Evolutionary conservation across 2,329 filamentous ascomycete genomes (phyloP).

Genomic region (Talaromyces verruculosus): DNA sequence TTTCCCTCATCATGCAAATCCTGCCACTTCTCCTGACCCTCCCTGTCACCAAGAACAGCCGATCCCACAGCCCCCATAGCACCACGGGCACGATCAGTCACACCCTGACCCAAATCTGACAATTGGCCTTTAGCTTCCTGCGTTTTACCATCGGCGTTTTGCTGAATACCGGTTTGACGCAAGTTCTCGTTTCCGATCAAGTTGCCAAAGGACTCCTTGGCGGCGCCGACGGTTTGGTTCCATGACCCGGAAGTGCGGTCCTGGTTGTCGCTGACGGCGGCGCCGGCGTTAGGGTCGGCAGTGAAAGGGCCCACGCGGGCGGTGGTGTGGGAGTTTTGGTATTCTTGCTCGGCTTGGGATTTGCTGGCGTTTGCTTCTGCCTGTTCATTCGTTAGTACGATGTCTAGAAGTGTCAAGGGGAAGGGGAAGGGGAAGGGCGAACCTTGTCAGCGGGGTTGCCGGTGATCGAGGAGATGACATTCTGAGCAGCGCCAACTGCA

Average conservation of each 20-base stretch:
- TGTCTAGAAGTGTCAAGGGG: too few species aligned
- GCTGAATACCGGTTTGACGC: constrained; percentile 70
- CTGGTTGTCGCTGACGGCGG: constrained; percentile 68
- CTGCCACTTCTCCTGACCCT: constrained; percentile 65
- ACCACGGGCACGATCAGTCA: constrained; percentile 67
- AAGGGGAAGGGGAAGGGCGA: constrained; percentile 20
- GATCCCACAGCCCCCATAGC: constrained; percentile 69
- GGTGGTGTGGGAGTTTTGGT: constrained; percentile 72
- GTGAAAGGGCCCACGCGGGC: constrained; percentile 72
- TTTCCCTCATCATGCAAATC: constrained; percentile 77
- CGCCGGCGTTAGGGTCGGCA: constrained; percentile 65
- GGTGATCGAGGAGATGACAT: constrained; percentile 68
- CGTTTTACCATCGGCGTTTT: constrained; percentile 76
- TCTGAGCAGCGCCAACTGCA: constrained; percentile 71
- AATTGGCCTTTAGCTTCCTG: constrained; percentile 83
- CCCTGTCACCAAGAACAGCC: constrained; percentile 68
- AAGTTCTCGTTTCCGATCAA: constrained; percentile 72
- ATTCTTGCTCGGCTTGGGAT: constrained; percentile 63
- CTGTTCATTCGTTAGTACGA: constrained; percentile 31
- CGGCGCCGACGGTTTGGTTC: constrained; percentile 86
- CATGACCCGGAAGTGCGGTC: constrained; percentile 71
- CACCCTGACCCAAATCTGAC: constrained; percentile 68
- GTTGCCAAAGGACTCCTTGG: constrained; percentile 78
- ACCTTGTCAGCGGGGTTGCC: constrained; percentile 69
- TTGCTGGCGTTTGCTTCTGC: constrained; percentile 64